Evolutionary conservation across 257 asterid species (phyloP), one percentile per base, ranked within the genome.

Genomic region (Nemophila menziesii): DNA sequence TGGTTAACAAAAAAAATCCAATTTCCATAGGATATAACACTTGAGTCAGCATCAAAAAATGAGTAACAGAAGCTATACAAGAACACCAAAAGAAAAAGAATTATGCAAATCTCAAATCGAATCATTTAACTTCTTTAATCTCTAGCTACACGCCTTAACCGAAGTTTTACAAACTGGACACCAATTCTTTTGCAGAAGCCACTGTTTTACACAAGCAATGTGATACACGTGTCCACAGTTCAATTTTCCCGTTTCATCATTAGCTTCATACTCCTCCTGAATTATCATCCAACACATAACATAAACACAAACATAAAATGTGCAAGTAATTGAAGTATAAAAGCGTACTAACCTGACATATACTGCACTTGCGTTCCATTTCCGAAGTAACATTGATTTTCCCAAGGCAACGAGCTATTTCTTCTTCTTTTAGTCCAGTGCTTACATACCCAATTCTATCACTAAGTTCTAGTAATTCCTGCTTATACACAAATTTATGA

Each of bases 381-480:
- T 69, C 82, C 0, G 78, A 43, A 0, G 69, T 56, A 13, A 63
- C 60, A 38, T 75, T 78, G 8, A 56, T 62, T 58, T 59, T 87
- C 64, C 74, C 67, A 52, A 87, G 57, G 49, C 90, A 80, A 33
- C 54, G 54, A 52, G 64, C 43, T 49, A 87, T 75, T 54, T 78
- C 84, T 23, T 78, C 86, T 37, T 87, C 86, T 54, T 69, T 74
- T 61, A 83, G 46, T 46, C 97, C 92, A n/a, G 90, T 87, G 78
- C 70, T 78, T 58, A 83, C 95, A 36, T 66, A 48, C 37, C 97
- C 95, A 43, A 87, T 87, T 54, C 70, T 71, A 44, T 87, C 97
- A 19, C 92, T 85, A 1, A 89, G 97, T 60, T 87, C 93, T 58
- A 87, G 66, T 60, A 87, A 48, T 60, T 87, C 89, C 97, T 87